Conservation (phyloP, 2,329 filamentous ascomycete species). For the Pezicula carpinea region DNA sequence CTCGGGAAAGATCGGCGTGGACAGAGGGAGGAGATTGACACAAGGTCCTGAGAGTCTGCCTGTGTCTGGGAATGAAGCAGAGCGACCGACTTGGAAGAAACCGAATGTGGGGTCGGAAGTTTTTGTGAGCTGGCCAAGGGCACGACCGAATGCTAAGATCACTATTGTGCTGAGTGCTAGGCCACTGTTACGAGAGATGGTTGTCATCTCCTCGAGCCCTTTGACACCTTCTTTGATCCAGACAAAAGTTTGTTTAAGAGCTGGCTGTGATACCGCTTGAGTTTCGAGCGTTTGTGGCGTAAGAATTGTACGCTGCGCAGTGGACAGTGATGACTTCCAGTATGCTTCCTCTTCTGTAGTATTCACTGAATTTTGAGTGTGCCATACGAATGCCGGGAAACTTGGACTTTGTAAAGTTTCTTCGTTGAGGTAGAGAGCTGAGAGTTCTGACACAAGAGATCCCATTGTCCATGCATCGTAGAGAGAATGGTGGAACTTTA, state of each 20-base stretch:
- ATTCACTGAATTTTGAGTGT: not conserved
- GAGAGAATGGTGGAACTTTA: not conserved
- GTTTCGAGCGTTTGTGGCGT: not conserved
- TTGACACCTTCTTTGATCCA: not conserved
- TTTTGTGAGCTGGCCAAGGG: not conserved
- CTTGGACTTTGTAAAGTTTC: not conserved
- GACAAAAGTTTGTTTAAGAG: not conserved
- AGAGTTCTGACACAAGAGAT: not conserved
- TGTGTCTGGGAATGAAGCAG: not conserved
- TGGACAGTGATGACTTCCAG: not conserved
- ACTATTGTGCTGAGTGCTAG: constrained; percentile 1
- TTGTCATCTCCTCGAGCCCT: not conserved
- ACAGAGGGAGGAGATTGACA: constrained; percentile 3
- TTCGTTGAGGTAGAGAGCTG: not conserved
- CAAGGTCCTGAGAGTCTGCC: not conserved
- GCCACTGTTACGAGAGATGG: not conserved
- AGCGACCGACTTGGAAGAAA: constrained; percentile 4
- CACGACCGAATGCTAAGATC: constrained; percentile 1
- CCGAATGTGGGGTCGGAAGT: not conserved
- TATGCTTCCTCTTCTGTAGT: not conserved
- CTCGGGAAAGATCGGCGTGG: not conserved
- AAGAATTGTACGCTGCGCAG: not conserved
- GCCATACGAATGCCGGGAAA: not conserved
- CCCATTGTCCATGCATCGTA: constrained; percentile 1
- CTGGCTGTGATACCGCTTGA: not conserved